Percentiles rank a stretch among this genome's conserved stretches.
These are phyloP conservation scores for Ophiostoma piceae DNA, from an alignment of 2,329 filamentous ascomycete genomes.

Conservation along the genomic window DNA sequence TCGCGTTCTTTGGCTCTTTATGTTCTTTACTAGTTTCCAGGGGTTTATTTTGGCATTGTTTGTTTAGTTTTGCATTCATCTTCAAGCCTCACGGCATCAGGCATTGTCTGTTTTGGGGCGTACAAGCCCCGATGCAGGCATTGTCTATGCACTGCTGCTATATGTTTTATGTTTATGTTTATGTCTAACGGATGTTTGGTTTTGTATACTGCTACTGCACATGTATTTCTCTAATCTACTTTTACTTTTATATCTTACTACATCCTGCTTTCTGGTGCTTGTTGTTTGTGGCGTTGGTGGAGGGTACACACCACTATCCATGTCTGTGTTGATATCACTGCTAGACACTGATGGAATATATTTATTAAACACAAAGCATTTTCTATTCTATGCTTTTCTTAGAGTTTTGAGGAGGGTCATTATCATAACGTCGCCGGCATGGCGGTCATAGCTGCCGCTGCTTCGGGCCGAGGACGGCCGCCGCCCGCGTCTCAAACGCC, in stretches of 20 bases:
- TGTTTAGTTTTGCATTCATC: not conserved
- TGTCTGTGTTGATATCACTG: not conserved
- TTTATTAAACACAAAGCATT: not conserved
- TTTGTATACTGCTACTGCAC: not conserved
- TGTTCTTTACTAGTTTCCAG: slow-evolving; percentile 1
- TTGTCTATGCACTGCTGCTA: not conserved
- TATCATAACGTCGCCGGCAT: slow-evolving; percentile 2
- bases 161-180: not conserved
- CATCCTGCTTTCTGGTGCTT: not conserved
- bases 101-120: not conserved
- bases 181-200: not conserved
- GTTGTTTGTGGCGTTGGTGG: not conserved
- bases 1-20: slow-evolving; percentile 7
- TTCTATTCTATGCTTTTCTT: not conserved
- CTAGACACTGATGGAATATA: not conserved
- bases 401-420: not conserved
- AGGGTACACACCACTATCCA: not conserved
- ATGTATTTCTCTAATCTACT: not conserved
- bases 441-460: not conserved
- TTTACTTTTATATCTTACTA: not conserved
- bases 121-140: not conserved
- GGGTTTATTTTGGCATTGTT: not conserved
- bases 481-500: slow-evolving; percentile 81
- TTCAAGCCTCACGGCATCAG: not conserved
- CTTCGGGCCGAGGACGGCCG: slow-evolving; percentile 39